A percentile compares a stretch with the other conserved stretches of the same genome.
phyloP scores from a whole-genome alignment of 2,329 filamentous ascomycete genomes.

The Sporothrix humicola region DNA sequence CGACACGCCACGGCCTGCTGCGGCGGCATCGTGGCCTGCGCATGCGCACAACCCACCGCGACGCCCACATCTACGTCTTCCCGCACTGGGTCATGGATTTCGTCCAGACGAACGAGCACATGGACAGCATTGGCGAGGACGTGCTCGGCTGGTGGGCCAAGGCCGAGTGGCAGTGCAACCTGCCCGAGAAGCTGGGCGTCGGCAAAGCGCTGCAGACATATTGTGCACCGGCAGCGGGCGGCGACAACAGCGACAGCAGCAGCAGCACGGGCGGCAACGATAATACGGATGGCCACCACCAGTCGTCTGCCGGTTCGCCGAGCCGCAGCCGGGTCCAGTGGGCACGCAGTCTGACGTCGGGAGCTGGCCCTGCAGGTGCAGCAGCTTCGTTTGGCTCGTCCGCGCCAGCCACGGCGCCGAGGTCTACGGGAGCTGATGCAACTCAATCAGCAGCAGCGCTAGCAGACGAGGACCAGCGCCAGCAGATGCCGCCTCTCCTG shows the following conservation, averaged over 20 bases:
- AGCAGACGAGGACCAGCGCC: slow-evolving; percentile 34
- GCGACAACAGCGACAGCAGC: slow-evolving; percentile 34
- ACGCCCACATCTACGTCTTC: slow-evolving; percentile 94
- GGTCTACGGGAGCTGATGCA: background rate
- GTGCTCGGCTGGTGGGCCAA: slow-evolving; percentile 96
- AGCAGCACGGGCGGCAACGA: slow-evolving; percentile 41
- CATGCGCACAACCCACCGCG: slow-evolving; percentile 82
- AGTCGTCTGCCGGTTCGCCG: background rate
- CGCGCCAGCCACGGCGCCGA: background rate
- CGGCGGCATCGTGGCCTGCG: slow-evolving; percentile 75
- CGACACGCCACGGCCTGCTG: slow-evolving; percentile 77
- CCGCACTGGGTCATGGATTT: slow-evolving; percentile 90
- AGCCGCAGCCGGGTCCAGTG: slow-evolving; percentile 20
- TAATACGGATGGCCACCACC: slow-evolving; percentile 33
- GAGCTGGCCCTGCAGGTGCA: background rate
- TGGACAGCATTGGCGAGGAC: slow-evolving; percentile 90
- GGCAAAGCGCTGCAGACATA: slow-evolving; percentile 61
- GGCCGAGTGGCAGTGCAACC: slow-evolving; percentile 82
- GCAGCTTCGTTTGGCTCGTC: background rate
- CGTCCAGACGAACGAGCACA: slow-evolving; percentile 75
- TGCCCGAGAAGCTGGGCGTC: slow-evolving; percentile 78
- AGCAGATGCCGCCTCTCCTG: slow-evolving; percentile 70
- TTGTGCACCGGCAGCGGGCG: slow-evolving; percentile 41
- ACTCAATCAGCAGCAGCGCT: slow-evolving; percentile 33
- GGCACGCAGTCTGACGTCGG: slow-evolving; percentile 1